Conservation (phyloP, 2,329 filamentous ascomycete species). For the Cladorrhinum sp. region DNA sequence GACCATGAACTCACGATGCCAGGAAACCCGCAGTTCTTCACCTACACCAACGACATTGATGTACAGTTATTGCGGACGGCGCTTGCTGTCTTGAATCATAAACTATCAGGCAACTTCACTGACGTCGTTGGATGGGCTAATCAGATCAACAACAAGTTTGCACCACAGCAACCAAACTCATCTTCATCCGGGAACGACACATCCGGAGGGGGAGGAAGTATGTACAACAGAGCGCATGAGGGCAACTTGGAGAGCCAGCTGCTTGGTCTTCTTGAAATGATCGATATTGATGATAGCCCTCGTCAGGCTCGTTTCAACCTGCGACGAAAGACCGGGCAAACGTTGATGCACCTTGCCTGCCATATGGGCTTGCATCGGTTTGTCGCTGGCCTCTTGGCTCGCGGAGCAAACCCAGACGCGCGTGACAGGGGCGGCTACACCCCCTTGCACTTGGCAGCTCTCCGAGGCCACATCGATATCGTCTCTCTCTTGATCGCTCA, state of each 20-base stretch:
- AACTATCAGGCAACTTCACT: constrained; percentile 61
- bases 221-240: constrained; percentile 36
- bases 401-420: constrained; percentile 72
- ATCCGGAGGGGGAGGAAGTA: constrained; percentile 12
- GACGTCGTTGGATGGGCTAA: constrained; percentile 61
- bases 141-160: constrained; percentile 46
- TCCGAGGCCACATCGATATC: constrained; percentile 73
- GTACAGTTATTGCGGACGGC: constrained; percentile 67
- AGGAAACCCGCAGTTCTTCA: constrained; percentile 55
- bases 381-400: constrained; percentile 70
- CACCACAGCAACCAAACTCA: constrained; percentile 28
- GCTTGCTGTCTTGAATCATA: constrained; percentile 60
- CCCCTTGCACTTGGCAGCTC: constrained; percentile 75
- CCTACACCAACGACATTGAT: constrained; percentile 70
- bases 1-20: constrained; percentile 37
- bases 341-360: constrained; percentile 76
- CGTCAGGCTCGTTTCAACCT: constrained; percentile 66
- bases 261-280: constrained; percentile 71
- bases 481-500: constrained; percentile 70
- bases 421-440: constrained; percentile 78
- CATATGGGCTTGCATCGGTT: constrained; percentile 72
- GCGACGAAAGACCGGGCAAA: constrained; percentile 64
- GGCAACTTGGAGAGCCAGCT: constrained; percentile 64
- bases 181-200: constrained; percentile 40
- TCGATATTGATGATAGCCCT: constrained; percentile 73